A percentile compares a stretch with the other conserved stretches of the same genome.
phyloP scores from a whole-genome alignment of 352 stramenopile genomes.

The Elongisporangium anandrum region DNA sequence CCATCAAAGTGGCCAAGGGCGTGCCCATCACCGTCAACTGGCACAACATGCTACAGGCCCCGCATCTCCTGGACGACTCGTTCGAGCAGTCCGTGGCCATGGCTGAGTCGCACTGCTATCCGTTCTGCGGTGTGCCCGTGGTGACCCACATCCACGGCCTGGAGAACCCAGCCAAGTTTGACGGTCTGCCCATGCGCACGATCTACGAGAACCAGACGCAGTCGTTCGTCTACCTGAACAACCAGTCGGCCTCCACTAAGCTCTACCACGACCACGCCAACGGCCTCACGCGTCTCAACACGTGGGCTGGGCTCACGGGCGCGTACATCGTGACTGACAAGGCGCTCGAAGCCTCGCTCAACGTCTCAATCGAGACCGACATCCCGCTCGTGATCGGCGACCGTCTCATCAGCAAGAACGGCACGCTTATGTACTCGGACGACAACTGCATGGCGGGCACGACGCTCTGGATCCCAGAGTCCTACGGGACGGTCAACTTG shows the following conservation, averaged over 20 bases:
- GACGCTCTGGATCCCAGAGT: conserved; percentile 58
- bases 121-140: conserved; percentile 49
- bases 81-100: conserved; percentile 23
- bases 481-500: conserved; percentile 51
- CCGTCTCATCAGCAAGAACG: conserved; percentile 44
- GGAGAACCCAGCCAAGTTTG: conserved; percentile 50
- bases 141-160: conserved; percentile 54
- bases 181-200: conserved; percentile 49
- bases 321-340: conserved; percentile 59
- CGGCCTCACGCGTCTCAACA: conserved; percentile 58
- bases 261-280: conserved; percentile 75
- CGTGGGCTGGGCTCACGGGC: conserved; percentile 56
- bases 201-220: conserved; percentile 72
- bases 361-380: conserved; percentile 51
- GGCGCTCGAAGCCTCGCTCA: conserved; percentile 34
- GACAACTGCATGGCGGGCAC: conserved; percentile 41
- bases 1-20: conserved; percentile 26
- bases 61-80: conserved; percentile 12
- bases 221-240: conserved; percentile 56
- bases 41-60: conserved; percentile 4
- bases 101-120: conserved; percentile 40
- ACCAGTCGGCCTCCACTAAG: conserved; percentile 62
- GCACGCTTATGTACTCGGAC: conserved; percentile 62
- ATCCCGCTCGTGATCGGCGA: conserved; percentile 57
- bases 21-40: conserved; percentile 35